Percentiles rank a stretch among this genome's conserved stretches.
These are phyloP conservation scores for Mycena vitilis DNA, from an alignment of 768 basidiomycete genomes.

Conservation along the genomic window DNA sequence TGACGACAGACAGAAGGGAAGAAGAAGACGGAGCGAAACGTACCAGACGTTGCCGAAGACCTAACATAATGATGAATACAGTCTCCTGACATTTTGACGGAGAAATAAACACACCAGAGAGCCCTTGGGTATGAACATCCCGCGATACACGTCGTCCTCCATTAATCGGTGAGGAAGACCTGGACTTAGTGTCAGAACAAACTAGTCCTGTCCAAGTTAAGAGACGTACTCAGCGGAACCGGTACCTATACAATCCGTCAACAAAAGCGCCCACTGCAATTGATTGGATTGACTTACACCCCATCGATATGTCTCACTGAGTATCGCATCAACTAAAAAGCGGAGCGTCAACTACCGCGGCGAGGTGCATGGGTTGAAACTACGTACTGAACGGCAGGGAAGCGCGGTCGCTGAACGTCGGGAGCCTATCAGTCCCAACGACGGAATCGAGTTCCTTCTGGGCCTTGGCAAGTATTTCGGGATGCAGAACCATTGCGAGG, in stretches of 20 bases:
- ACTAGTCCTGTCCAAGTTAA: background rate
- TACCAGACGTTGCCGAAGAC: slow-evolving; percentile 75
- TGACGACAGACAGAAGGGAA: slow-evolving; percentile 40
- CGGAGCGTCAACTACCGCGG: slow-evolving; percentile 4
- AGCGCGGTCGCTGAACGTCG: slow-evolving; percentile 66
- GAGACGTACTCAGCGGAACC: slow-evolving; percentile 65
- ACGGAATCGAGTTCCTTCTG: slow-evolving; percentile 76
- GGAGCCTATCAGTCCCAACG: slow-evolving; percentile 66
- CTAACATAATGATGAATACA: slow-evolving; percentile 31
- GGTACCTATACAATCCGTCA: slow-evolving; percentile 43
- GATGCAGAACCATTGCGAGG: slow-evolving; percentile 73
- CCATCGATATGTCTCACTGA: slow-evolving; percentile 69
- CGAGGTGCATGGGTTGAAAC: slow-evolving; percentile 4
- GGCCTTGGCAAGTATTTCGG: slow-evolving; percentile 65
- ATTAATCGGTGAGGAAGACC: slow-evolving; percentile 74
- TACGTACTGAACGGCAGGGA: slow-evolving; percentile 65
- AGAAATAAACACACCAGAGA: slow-evolving; percentile 55
- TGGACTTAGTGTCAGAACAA: slow-evolving; percentile 37
- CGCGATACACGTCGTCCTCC: slow-evolving; percentile 73
- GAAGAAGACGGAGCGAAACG: slow-evolving; percentile 20
- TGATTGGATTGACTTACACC: slow-evolving; percentile 37
- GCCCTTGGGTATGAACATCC: slow-evolving; percentile 71
- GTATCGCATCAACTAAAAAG: slow-evolving; percentile 58
- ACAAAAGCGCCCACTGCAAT: background rate
- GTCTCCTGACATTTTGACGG: background rate